Base-by-base conservation (phyloP, 106 monocot genomes). In the Allium sativum region DNA sequence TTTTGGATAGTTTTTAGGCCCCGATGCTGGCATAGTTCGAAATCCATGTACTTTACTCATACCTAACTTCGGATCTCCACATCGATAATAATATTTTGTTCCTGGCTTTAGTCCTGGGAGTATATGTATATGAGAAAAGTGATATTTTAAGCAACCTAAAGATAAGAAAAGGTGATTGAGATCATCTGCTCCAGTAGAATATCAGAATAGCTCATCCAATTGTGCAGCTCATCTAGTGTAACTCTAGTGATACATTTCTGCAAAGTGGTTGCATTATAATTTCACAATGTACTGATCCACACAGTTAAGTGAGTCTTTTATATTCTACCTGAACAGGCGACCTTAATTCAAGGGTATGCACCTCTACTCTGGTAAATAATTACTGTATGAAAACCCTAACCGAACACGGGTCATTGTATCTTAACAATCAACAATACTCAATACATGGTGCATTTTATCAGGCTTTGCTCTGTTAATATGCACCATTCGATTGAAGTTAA, bases 1-100 rank as follows among this genome's bases (percentile, higher is more conserved):
- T 40, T 60, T 64, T n/a, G 85, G 85, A 55, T 90, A 90, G 46
- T 69, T 90, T 31, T 40, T 31, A 65, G 83, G 83, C 41, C 76
- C 68, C 21, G 83, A 72, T 48, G 76, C 63, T 12, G 93, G 89
- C 93, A 94, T 94, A n/a, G 89, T 94, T 56, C 52, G 73, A 67
- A 94, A 94, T 56, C 17, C 16, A 70, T 70, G 83, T 43, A 71
- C 52, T 40, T 16, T 48, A 61, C 93, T 90, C 89, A 94, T 76
- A 47, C 81, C 77, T 53, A 79, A 57, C 19, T 76, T 72, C 45
- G 93, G 89, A 59, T 94, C 93, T 43, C 93, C 93, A 65, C 93
- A 94, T 46, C 59, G 79, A 71, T 94, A 94, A 54, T 65, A 81
- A 56, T 94, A 94, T 44, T 21, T 12, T 17, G 86, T 79, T 9